These are phyloP conservation scores for Pyrrhoderma lamaoense DNA, from an alignment of 1,284 basidiomycete genomes.

Conservation along the genomic window DNA sequence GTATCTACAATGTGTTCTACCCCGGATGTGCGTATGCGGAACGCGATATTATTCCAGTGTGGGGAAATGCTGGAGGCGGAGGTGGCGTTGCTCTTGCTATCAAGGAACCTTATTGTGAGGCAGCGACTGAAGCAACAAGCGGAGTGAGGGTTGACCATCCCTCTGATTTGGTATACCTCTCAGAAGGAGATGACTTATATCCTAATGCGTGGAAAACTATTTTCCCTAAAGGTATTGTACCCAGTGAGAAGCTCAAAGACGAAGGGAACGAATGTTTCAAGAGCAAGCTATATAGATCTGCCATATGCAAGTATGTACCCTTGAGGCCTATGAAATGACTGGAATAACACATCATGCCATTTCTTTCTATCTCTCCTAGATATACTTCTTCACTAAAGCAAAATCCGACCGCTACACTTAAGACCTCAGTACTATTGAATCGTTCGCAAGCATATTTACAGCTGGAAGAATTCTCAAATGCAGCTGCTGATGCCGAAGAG, in stretches of 20 bases:
- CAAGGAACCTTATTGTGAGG: slow-evolving; percentile 18
- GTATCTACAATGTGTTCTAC: slow-evolving; percentile 11
- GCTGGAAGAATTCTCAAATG: slow-evolving; percentile 1
- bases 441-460: slow-evolving; percentile 15
- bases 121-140: slow-evolving; percentile 13
- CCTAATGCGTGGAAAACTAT: slow-evolving; percentile 13
- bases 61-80: no score
- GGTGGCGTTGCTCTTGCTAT: slow-evolving; percentile 11
- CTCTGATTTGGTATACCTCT: slow-evolving; percentile 10
- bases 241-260: slow-evolving; percentile 14
- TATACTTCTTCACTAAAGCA: slow-evolving; percentile 10
- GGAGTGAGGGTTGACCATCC: slow-evolving; percentile 16
- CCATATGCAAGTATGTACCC: slow-evolving; percentile 10
- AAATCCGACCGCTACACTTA: slow-evolving; percentile 3
- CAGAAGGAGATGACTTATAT: slow-evolving; percentile 10
- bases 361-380: neutral
- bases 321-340: neutral
- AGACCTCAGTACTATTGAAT: slow-evolving; percentile 13
- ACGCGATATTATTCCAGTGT: slow-evolving; percentile 8
- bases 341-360: neutral
- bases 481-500: slow-evolving; percentile 6
- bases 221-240: slow-evolving; percentile 1
- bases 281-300: slow-evolving; percentile 7
- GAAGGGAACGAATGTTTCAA: slow-evolving; percentile 15
- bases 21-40: neutral